Conservation (phyloP, 208 protist genomes). For the Leishmania major region DNA sequence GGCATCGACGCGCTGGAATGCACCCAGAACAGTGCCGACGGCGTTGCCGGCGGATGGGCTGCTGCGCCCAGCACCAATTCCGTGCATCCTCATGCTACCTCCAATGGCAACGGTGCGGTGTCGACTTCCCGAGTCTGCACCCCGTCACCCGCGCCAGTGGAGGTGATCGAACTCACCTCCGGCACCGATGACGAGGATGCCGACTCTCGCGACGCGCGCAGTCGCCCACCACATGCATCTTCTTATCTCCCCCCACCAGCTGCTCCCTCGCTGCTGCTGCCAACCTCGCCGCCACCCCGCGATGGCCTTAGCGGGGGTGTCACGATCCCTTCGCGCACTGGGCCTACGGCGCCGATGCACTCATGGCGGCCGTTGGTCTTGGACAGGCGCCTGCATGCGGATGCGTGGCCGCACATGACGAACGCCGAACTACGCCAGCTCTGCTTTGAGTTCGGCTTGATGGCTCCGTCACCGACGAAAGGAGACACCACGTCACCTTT, state of each 20-base stretch:
- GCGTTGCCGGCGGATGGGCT: background rate
- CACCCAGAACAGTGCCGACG: constrained; percentile 25
- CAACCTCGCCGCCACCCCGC: background rate
- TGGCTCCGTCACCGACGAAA: background rate
- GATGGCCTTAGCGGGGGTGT: background rate
- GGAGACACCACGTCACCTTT: background rate
- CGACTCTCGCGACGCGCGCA: background rate
- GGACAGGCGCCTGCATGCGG: background rate
- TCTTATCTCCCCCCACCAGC: background rate
- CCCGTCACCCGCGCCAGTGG: constrained; percentile 5
- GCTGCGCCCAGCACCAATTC: background rate
- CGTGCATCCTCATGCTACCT: background rate
- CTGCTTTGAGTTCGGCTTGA: constrained; percentile 17
- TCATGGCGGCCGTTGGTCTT: background rate
- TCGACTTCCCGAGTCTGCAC: background rate
- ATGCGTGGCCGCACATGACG: constrained; percentile 23
- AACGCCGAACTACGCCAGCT: constrained; percentile 27
- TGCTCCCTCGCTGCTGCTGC: background rate
- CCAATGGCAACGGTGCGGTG: background rate
- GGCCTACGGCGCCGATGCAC: background rate
- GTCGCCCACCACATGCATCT: background rate
- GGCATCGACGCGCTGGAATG: constrained; percentile 41
- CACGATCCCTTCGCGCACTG: background rate
- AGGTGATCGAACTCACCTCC: constrained; percentile 23
- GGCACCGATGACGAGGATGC: background rate